Percentiles rank a stretch among this genome's conserved stretches.
Evolutionary conservation across 169 alveolate genomes (phyloP).

Genomic region (Plasmodium inui): DNA sequence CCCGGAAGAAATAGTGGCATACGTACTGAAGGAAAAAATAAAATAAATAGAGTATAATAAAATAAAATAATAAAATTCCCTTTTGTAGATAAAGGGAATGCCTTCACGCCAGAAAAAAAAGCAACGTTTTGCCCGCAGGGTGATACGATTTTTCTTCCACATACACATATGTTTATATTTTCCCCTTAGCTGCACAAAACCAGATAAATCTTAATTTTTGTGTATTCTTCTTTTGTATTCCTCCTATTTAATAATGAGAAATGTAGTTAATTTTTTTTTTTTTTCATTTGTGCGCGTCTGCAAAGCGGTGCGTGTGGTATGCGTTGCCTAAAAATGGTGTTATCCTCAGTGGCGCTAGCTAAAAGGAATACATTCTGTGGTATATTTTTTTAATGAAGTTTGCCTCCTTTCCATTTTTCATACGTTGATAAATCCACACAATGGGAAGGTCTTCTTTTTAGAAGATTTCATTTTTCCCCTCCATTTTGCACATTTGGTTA

Average conservation of each 20-base stretch:
- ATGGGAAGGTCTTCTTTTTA: background rate
- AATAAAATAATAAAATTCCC: background rate
- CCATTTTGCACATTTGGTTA: background rate
- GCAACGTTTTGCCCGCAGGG: background rate
- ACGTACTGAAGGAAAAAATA: background rate
- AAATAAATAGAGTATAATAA: background rate
- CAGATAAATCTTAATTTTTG: background rate
- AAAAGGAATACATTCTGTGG: conserved; percentile 1
- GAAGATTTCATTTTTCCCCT: background rate
- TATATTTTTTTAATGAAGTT: background rate
- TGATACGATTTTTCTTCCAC: background rate
- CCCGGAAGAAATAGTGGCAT: background rate
- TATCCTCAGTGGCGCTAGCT: background rate
- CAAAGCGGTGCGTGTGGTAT: background rate
- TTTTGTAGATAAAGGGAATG: background rate
- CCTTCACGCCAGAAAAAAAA: background rate
- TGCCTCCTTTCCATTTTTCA: background rate
- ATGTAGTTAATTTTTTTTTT: background rate
- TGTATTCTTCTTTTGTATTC: background rate
- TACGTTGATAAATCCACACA: background rate
- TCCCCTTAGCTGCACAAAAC: background rate
- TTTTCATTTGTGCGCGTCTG: background rate
- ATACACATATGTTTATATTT: background rate
- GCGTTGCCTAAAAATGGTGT: background rate
- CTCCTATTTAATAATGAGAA: background rate